phyloP scores from a whole-genome alignment of 371 early-diverging fungal genomes.

The Catenaria anguillulae region DNA sequence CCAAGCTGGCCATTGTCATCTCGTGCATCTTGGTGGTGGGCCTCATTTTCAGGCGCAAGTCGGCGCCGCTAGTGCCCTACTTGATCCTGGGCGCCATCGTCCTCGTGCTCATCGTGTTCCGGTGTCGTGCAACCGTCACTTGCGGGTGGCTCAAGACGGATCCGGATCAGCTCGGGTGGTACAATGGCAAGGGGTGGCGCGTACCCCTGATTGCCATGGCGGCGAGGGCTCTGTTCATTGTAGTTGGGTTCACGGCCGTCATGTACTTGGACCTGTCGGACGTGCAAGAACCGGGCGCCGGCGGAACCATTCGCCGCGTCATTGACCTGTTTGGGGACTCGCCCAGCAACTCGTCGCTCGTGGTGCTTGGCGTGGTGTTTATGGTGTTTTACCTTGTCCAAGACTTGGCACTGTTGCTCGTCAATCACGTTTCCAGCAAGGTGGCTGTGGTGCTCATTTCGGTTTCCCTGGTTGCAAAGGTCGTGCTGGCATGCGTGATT shows the following conservation, averaged over 20 bases:
- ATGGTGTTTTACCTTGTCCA: background rate
- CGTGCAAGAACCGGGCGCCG: no score
- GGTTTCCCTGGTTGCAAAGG: background rate
- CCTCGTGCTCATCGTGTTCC: background rate
- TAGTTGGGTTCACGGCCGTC: background rate
- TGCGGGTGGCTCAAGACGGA: background rate
- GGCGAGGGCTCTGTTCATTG: background rate
- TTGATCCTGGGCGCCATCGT: background rate
- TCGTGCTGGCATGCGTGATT: background rate
- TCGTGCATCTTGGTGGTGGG: no score
- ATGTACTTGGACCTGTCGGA: background rate
- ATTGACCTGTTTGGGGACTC: background rate
- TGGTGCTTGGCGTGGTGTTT: background rate
- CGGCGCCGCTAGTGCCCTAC: no score
- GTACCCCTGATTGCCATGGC: background rate
- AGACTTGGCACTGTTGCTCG: background rate
- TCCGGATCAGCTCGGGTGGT: background rate
- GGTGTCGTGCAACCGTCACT: no score
- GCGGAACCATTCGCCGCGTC: no score
- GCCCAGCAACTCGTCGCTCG: background rate
- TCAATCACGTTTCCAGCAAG: background rate
- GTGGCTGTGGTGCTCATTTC: no score
- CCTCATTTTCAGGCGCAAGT: no score
- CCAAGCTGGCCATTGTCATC: background rate
- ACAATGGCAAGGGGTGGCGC: background rate